Evolutionary conservation across 1,284 basidiomycete genomes (phyloP), one percentile per base, ranked within the genome.

Genomic region (Garcileccinum viscosum): DNA sequence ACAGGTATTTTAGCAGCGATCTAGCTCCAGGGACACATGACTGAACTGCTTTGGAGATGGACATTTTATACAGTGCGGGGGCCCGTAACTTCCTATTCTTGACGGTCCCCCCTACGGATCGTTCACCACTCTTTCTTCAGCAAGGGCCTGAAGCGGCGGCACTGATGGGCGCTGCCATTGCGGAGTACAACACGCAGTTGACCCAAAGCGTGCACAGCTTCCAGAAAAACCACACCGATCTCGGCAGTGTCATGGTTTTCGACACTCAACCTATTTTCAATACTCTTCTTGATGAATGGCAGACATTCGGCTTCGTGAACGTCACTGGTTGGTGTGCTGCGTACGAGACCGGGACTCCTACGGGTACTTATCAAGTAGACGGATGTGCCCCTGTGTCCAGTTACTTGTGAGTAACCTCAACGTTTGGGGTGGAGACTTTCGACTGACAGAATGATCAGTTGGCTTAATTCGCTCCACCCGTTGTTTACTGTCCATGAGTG

Each of bases 61-160:
- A 90, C 68, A 81, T 83, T 37, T 80, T 91, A 27, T 87, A 89
- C 76, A 62, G 78, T 4, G 76, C 82, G 58, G 89, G 90, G 40
- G 90, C 87, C 40, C 87, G 89, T 24, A 86, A 86, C 47, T 91
- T 91, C 81, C 80, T 91, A 19, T 89, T 91, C 82, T 80, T 91
- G 58, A 90, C 87, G n/a, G 89, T 91, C 14, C 90, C 90, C 2
- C 88, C 89, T 11, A 86, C 85, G 32, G 83, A 91, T 73, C 85
- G 89, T 62, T 84, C 89, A 1, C 90, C 90, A 1, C 82, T 89
- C 17, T 77, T 85, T 68, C 68, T 89, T 58, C 56, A 33, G 33
- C 56, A 58, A 33, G 89, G 89, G 7, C 66, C 77, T 1, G 68
- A 74, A 1, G 79, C 80, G 17, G 81, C 82, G 32, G 67, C 78